Evolutionary conservation across 352 stramenopile genomes (phyloP), one percentile per base, ranked within the genome.

Genomic region (Nothophytophthora sp.): DNA sequence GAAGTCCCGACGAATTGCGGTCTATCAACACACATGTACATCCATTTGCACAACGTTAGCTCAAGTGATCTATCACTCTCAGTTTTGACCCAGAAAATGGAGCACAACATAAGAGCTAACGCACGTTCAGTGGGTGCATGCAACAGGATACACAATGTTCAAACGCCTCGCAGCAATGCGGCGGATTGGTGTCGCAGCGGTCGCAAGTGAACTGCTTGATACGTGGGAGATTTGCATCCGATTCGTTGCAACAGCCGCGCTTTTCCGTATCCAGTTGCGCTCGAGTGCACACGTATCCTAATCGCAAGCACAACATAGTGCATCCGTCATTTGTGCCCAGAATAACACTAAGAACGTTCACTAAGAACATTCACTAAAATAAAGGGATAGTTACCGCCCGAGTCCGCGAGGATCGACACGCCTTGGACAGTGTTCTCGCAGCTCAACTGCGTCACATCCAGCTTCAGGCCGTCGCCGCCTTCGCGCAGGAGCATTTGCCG

Each of bases 141-240:
- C 81, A 91, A 50, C 80, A 91, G 19, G 77, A 91, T 22, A 91
- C 81, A 42, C 77, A 89, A 50, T 86, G 75, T 46, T 89, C 77
- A 39, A 72, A 89, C 3, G 73, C 55, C 12, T 83, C 67, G 37
- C 81, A 91, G 55, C 81, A 91, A 30, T 91, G 81, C 16, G 81
- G 81, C 11, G 77, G 51, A 23, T 72, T 81, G 20, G 75, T 85
- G 50, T 88, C 76, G 52, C 81, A 91, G 19, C 30, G 50, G 40
- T 84, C 73, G 61, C 77, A 89, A 41, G 70, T 73, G 41, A 81
- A 88, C 51, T 79, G 73, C 50, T 76, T 73, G 42, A 83, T 67
- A 2, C 70, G 73, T 8, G 77, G 77, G 9, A 76, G 67, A 9
- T 54, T 74, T 23, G 70, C 64, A 20, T 78, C 66, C 5, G 64